Base-by-base conservation (phyloP, 2,329 filamentous ascomycete genomes). In the Fusarium kyushuense region DNA sequence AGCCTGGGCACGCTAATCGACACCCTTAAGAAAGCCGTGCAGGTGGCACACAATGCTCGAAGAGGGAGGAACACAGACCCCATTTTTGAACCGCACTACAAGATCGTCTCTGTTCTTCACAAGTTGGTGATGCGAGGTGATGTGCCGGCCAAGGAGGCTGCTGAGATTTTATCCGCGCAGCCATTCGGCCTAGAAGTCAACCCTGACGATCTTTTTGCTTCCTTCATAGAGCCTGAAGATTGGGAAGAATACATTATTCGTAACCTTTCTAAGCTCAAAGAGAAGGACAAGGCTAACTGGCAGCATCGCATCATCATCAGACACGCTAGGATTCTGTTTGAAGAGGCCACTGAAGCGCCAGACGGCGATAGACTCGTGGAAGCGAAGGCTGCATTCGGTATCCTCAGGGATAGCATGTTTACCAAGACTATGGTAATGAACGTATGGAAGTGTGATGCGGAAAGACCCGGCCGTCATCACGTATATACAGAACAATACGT, bases 341-440 rank as follows among this genome's bases (percentile, higher is more conserved):
- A 83, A 52, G 81, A 84, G 30, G 76, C 79, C 36, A 76, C 78
- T 42, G 43, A 67, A 42, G 64, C 57, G 4, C 64, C 70, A 77
- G 87, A 65, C 47, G 82, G 83, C 52, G 78, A 84, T n/a, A 83
- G 69, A 7, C 78, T 85, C 16, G 87, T 86, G 32, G 90, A 92
- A 23, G 94, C 94, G 71, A 87, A 90, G 74, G 92, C 95, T 55
- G 87, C 96, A 16, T 94, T 93, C 49, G 86, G 88, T 54, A 91
- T 97, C 41, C 90, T 97, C 54, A 80, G 85, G 45, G 87, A 89
- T 60, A 86, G 83, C 64, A 89, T 89, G 86, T 95, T 97, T 70
- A 97, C 94, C 38, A 97, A 97, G 80, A 97, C 93, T 0, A 97
- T 97, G 90, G 90, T 92, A 2, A 90, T 97, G 77, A 95, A 96